These are phyloP conservation scores for Pseudogymnoascus sp. DNA, from an alignment of 2,329 filamentous ascomycete genomes.

Conservation along the genomic window DNA sequence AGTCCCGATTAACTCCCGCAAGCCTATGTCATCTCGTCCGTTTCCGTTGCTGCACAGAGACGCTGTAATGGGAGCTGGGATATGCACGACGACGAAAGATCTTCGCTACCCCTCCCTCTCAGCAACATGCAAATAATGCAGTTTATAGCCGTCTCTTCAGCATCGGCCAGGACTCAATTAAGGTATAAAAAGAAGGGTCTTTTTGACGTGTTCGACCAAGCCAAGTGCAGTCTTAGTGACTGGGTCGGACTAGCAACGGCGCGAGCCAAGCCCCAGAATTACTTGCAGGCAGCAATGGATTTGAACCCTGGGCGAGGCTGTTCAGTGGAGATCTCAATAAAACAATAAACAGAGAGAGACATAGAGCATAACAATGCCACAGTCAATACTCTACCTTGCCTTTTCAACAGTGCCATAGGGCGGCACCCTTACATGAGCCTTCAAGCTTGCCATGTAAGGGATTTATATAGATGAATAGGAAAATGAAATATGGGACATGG, in stretches of 20 bases:
- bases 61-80: not conserved
- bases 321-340: slow-evolving; percentile 5
- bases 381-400: not conserved
- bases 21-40: slow-evolving; percentile 1
- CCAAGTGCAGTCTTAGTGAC: not conserved
- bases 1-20: not conserved
- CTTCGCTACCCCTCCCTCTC: not conserved
- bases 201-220: not conserved
- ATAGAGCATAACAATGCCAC: not conserved
- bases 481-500: not conserved
- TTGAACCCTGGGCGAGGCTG: not conserved
- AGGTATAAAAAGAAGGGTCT: slow-evolving; percentile 7
- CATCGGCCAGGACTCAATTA: not conserved
- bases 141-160: not conserved
- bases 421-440: not conserved
- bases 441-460: not conserved
- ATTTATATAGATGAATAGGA: not conserved
- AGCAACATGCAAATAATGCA: not conserved
- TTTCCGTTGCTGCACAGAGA: not conserved
- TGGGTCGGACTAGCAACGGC: slow-evolving; percentile 3
- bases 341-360: not conserved
- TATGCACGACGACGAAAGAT: not conserved
- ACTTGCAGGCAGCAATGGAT: not conserved
- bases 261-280: slow-evolving; percentile 6
- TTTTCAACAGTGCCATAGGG: not conserved